These are phyloP conservation scores for Batkoa obscura DNA, from an alignment of 371 early-diverging fungal genomes.

Conservation along the genomic window DNA sequence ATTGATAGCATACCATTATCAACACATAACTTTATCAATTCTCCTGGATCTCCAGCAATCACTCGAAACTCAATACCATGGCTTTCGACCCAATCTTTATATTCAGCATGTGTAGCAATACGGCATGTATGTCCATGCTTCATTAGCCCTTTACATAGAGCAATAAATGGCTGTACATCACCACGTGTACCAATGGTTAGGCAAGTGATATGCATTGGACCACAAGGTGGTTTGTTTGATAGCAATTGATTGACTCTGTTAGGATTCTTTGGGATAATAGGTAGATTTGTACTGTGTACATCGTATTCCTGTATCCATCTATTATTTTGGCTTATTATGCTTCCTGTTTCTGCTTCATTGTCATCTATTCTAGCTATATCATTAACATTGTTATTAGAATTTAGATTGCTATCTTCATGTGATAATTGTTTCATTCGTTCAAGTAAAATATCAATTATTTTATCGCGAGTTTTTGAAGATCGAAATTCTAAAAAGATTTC, in stretches of 20 bases:
- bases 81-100: slow-evolving; percentile 48
- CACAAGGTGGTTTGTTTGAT: slow-evolving; percentile 14
- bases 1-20: slow-evolving; percentile 58
- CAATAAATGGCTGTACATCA: slow-evolving; percentile 74
- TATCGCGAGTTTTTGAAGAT: slow-evolving; percentile 8
- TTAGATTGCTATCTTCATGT: neutral
- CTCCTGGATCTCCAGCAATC: slow-evolving; percentile 49
- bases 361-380: too few species aligned
- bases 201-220: slow-evolving; percentile 48
- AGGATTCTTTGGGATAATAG: slow-evolving; percentile 11
- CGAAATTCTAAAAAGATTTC: slow-evolving; percentile 28
- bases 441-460: neutral
- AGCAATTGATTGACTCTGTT: slow-evolving; percentile 10
- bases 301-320: slow-evolving; percentile 10
- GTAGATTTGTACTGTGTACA: slow-evolving; percentile 6
- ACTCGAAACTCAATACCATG: slow-evolving; percentile 54
- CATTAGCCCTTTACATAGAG: slow-evolving; percentile 52
- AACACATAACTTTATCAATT: slow-evolving; percentile 49
- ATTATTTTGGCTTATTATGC: slow-evolving; percentile 12
- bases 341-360: too few species aligned
- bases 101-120: slow-evolving; percentile 60
- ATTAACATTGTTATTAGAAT: too few species aligned
- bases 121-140: slow-evolving; percentile 49
- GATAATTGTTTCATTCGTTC: neutral
- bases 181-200: slow-evolving; percentile 74